Base-by-base conservation (phyloP, 2,329 filamentous ascomycete genomes). In the Laburnicola sp. region DNA sequence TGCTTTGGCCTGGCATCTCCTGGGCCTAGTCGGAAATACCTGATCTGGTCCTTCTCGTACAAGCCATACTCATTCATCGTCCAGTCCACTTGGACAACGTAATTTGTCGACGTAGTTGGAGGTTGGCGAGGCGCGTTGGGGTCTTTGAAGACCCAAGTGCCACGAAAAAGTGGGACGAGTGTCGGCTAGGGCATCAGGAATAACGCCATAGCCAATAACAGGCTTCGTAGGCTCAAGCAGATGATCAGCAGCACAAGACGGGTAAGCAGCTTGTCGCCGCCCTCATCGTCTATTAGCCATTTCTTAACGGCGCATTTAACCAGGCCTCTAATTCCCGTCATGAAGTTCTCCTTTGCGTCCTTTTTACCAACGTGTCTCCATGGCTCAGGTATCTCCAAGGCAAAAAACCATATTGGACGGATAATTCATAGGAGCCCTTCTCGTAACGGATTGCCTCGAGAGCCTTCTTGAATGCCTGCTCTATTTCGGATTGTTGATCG, bases 61-160 rank as follows among this genome's bases (percentile, higher is more conserved):
- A 42, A 2, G 3, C 62, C 65, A 5, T 70, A 60, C 27, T 66
- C 63, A 47, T 72, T 63, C 16, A 66, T 54, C 1, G 60, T 66
- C 66, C 66, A 72, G 28, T 70, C 62, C 9, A 70, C 48, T 45
- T 69, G 64, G 3, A 70, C 57, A 3, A 71, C 54, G 16, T 45
- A 22, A 64, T 52, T 3, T 58, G 31, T 11, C 34, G 53, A 21
- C 43, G 26, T 6, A 44, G 34, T 6, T 38, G 39, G 37, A 16
- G 16, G 16, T 16, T 16, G 16, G 1, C 16, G 16, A 6, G 44
- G 7, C 32, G 28, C 51, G 34, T 60, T 62, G 2, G 67, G 66
- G 36, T 71, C 66, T 3, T 36, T 38, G 31, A 71, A 65, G 2
- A 68, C 56, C 65, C 64, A 72, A 2, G 60, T 63, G 3, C 62